Conservation (phyloP, 148 eudicot species). For the Pharnaceum exiguum region DNA sequence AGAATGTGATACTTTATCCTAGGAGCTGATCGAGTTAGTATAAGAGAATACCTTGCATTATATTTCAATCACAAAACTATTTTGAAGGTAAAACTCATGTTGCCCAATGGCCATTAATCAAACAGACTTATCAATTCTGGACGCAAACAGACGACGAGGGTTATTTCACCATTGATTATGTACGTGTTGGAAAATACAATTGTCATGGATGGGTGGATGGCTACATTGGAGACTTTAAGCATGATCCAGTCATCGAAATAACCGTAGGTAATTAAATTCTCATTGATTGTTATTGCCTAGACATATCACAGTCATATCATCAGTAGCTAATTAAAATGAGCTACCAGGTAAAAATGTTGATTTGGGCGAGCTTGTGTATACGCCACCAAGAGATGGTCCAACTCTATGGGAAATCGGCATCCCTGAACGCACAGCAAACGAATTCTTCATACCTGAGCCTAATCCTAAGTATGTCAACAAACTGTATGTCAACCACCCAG, state of each 20-base stretch:
- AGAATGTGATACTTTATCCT: too few species aligned
- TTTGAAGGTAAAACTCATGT: not conserved
- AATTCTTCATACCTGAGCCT: slow-evolving; percentile 46
- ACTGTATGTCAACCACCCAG: slow-evolving; percentile 41
- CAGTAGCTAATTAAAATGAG: not conserved
- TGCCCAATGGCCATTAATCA: too few species aligned
- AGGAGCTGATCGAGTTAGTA: too few species aligned
- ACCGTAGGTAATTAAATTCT: slow-evolving; percentile 62
- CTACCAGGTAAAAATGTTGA: slow-evolving; percentile 53
- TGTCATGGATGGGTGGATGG: slow-evolving; percentile 70
- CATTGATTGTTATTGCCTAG: too few species aligned
- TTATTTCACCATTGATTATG: slow-evolving; percentile 38
- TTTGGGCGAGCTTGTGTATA: slow-evolving; percentile 52
- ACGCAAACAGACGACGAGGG: slow-evolving; percentile 52
- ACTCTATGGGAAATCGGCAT: slow-evolving; percentile 88
- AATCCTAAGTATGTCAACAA: slow-evolving; percentile 34
- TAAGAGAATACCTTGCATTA: too few species aligned
- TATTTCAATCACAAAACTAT: not conserved
- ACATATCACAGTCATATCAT: too few species aligned
- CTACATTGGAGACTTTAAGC: slow-evolving; percentile 62
- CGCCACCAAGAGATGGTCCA: slow-evolving; percentile 77
- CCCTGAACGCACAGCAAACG: slow-evolving; percentile 70
- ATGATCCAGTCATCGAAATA: slow-evolving; percentile 32
- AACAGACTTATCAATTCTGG: slow-evolving; percentile 80
- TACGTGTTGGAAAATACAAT: slow-evolving; percentile 48